Evolutionary conservation across 73 alveolate species (phyloP).

Genomic region (Strombidium stylifer): DNA sequence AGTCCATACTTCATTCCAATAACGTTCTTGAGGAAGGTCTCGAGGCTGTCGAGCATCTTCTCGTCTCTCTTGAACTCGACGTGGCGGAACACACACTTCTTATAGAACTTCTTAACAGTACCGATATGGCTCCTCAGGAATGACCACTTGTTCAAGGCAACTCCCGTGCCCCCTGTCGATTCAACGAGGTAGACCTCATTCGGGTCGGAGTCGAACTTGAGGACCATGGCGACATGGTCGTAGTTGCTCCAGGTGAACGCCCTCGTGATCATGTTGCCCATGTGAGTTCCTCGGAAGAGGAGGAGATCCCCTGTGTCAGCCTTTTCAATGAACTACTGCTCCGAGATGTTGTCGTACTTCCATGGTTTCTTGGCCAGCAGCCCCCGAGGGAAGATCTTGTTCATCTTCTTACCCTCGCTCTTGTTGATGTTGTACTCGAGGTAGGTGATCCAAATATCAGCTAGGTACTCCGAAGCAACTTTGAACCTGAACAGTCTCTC

Average conservation of each 20-base stretch:
- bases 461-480: no score
- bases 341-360: constrained; percentile 51
- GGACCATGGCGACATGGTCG: constrained; percentile 77
- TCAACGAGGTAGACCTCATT: constrained; percentile 23
- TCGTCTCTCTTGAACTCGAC: constrained; percentile 27
- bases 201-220: constrained; percentile 45
- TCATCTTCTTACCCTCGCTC: no score
- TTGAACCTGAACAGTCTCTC: no score
- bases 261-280: constrained; percentile 57
- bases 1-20: constrained; percentile 39
- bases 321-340: constrained; percentile 36
- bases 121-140: background rate
- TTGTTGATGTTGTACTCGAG: no score
- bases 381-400: no score
- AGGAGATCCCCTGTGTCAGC: constrained; percentile 85
- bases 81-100: constrained; percentile 44
- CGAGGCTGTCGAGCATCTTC: constrained; percentile 22
- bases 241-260: constrained; percentile 58
- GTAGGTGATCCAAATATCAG: no score
- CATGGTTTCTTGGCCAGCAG: constrained; percentile 20
- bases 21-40: constrained; percentile 34
- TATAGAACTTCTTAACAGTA: constrained; percentile 28
- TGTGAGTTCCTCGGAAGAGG: constrained; percentile 59
- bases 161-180: constrained; percentile 21
- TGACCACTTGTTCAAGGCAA: constrained; percentile 9